Conservation (phyloP, 2,329 filamentous ascomycete genomes). For the Hypoxylon sp. region DNA sequence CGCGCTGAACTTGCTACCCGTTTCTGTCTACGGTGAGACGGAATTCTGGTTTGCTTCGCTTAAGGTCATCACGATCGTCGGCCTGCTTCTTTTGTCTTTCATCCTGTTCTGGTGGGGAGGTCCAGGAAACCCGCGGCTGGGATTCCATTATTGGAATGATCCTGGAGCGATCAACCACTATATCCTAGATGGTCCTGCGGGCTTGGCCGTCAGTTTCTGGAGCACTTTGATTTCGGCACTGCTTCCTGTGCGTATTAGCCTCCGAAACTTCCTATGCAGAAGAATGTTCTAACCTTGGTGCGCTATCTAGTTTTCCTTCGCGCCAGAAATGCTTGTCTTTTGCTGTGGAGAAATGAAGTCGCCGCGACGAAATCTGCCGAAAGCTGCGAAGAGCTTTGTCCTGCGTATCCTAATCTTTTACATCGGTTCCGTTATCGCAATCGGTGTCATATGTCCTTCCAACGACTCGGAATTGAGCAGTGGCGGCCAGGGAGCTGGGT, state of each 20-base stretch:
- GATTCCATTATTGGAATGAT: background rate
- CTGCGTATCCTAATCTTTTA: background rate
- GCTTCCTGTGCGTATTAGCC: background rate
- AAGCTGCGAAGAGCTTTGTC: background rate
- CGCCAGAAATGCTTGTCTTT: background rate
- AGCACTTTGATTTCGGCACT: background rate
- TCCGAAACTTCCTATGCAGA: background rate
- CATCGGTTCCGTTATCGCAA: background rate
- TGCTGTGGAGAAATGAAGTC: background rate
- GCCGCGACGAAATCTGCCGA: background rate
- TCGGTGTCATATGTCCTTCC: background rate
- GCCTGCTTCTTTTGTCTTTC: background rate
- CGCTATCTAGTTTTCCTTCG: background rate
- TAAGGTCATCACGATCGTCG: background rate
- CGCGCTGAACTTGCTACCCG: background rate
- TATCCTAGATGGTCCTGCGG: background rate
- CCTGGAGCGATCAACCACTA: background rate
- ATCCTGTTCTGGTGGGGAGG: background rate
- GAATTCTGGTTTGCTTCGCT: background rate
- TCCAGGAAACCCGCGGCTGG: background rate
- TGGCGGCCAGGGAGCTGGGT: background rate
- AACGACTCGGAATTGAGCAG: background rate
- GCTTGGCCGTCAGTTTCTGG: background rate
- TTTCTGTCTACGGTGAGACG: background rate
- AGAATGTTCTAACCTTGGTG: background rate